Conservation (phyloP, 306 rosid species). For the Vigna nakashimae region DNA sequence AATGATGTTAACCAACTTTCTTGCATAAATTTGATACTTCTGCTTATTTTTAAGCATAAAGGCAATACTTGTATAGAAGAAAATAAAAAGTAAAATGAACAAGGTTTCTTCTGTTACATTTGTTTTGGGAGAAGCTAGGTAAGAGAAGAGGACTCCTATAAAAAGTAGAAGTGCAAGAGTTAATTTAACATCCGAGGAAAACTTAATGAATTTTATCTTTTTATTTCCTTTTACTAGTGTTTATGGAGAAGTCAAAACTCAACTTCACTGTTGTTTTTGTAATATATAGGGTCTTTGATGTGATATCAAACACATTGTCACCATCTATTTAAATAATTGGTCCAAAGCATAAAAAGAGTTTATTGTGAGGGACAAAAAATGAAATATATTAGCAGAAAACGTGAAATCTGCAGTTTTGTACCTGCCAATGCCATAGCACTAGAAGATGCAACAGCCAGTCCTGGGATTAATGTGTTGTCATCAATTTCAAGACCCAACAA, state of each 20-base stretch:
- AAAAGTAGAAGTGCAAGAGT: not conserved
- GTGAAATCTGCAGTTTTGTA: slow-evolving; percentile 28
- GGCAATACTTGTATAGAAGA: not conserved
- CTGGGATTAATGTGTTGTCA: slow-evolving; percentile 85
- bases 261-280: not conserved
- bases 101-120: not conserved
- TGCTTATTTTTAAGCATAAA: no score
- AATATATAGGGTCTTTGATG: slow-evolving; percentile 4
- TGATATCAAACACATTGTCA: not conserved
- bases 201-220: not conserved
- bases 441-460: slow-evolving; percentile 87
- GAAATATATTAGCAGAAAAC: slow-evolving; percentile 32
- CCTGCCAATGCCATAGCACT: slow-evolving; percentile 87
- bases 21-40: no score
- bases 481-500: slow-evolving; percentile 88
- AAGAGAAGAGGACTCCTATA: not conserved
- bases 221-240: not conserved
- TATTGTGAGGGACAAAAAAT: not conserved
- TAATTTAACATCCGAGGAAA: not conserved
- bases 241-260: not conserved
- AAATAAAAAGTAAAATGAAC: not conserved
- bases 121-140: not conserved
- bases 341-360: not conserved
- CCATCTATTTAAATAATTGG: not conserved
- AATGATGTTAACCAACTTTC: no score